A percentile compares a stretch with the other conserved stretches of the same genome.
phyloP scores from a whole-genome alignment of 1,284 basidiomycete species.

The Coniophora puteana region DNA sequence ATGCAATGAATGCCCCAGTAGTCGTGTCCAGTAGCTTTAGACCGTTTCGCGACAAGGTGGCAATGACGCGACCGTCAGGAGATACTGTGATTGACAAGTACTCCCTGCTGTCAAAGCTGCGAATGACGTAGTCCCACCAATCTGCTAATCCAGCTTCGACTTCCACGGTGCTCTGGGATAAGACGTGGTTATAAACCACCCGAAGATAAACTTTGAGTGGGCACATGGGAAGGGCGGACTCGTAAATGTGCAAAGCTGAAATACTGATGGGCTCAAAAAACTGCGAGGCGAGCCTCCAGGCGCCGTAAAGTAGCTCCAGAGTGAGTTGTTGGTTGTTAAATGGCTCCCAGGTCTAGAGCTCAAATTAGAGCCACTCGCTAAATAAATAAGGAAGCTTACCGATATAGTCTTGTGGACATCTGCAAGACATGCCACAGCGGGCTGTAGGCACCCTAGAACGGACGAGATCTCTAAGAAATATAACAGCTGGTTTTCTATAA shows the following conservation, averaged over 20 bases:
- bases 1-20: too few species aligned
- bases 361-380: background rate
- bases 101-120: slow-evolving; percentile 4
- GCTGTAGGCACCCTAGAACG: slow-evolving; percentile 16
- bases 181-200: slow-evolving; percentile 9
- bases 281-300: slow-evolving; percentile 18
- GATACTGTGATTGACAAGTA: slow-evolving; percentile 18
- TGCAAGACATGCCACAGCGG: too few species aligned
- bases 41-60: slow-evolving; percentile 13
- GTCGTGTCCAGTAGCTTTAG: slow-evolving; percentile 20
- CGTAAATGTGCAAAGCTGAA: slow-evolving; percentile 20
- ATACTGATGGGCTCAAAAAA: slow-evolving; percentile 18
- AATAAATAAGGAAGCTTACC: slow-evolving; percentile 12
- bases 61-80: slow-evolving; percentile 8
- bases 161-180: slow-evolving; percentile 6
- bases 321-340: slow-evolving; percentile 6
- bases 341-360: slow-evolving; percentile 7
- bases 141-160: slow-evolving; percentile 6
- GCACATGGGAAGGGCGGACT: slow-evolving; percentile 9
- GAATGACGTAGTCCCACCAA: slow-evolving; percentile 10
- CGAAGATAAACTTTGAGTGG: background rate
- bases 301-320: slow-evolving; percentile 11
- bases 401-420: slow-evolving; percentile 15
- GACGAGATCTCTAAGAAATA: slow-evolving; percentile 20
- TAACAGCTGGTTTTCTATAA: slow-evolving; percentile 12